Evolutionary conservation across 768 basidiomycete genomes (phyloP).

Genomic region (Lentinula aciculospora): DNA sequence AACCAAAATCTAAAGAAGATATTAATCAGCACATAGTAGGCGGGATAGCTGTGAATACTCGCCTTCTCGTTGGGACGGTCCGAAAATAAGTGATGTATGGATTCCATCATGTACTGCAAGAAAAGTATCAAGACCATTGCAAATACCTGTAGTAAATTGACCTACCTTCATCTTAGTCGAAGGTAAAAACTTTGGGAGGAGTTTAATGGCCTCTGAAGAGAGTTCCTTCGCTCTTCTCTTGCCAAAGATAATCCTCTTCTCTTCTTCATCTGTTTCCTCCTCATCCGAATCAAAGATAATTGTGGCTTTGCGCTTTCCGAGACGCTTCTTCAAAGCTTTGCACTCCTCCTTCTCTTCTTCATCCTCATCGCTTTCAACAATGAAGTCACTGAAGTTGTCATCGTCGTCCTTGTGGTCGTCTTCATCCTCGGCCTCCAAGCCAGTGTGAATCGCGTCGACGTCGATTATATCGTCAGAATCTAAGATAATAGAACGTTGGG

Average conservation of each 20-base stretch:
- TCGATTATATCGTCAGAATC: slow-evolving; percentile 18
- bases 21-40: slow-evolving; percentile 4
- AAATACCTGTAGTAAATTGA: neutral
- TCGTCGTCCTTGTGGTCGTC: slow-evolving; percentile 24
- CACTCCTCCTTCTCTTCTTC: slow-evolving; percentile 47
- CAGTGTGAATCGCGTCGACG: too few relatives aligned
- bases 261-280: slow-evolving; percentile 28
- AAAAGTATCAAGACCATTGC: neutral
- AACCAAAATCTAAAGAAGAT: slow-evolving; percentile 41
- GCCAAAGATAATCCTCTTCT: slow-evolving; percentile 36
- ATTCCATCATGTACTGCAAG: slow-evolving; percentile 55
- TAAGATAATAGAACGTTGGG: slow-evolving; percentile 10
- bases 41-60: neutral
- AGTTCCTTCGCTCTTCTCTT: slow-evolving; percentile 20
- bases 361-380: slow-evolving; percentile 46
- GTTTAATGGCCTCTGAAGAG: slow-evolving; percentile 29
- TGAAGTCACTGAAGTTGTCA: slow-evolving; percentile 46
- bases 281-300: slow-evolving; percentile 42
- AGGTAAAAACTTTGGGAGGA: slow-evolving; percentile 53
- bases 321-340: slow-evolving; percentile 29
- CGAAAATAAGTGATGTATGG: slow-evolving; percentile 36
- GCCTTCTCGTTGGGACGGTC: slow-evolving; percentile 60
- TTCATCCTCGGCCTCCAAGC: slow-evolving; percentile 18
- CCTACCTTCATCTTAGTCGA: slow-evolving; percentile 73
- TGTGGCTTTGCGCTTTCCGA: slow-evolving; percentile 29